Conservation (phyloP, 352 stramenopile genomes). For the Globisporangium alternatum region DNA sequence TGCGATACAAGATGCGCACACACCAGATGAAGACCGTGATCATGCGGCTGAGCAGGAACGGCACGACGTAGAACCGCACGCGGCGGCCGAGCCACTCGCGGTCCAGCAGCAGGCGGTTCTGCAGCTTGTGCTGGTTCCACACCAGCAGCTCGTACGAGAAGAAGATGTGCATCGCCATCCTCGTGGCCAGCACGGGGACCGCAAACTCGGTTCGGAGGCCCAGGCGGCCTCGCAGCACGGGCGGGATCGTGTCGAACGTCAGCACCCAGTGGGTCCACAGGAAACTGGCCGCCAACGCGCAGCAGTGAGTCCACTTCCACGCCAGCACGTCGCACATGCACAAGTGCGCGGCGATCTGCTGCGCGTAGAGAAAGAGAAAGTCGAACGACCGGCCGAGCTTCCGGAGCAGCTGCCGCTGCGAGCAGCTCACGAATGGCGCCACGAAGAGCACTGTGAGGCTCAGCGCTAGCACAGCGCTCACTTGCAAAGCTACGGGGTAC, state of each 20-base stretch:
- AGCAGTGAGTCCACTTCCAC: constrained; percentile 15
- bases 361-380: constrained; percentile 16
- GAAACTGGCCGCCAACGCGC: constrained; percentile 1
- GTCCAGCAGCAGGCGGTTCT: constrained; percentile 17
- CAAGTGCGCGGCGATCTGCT: constrained; percentile 16
- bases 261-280: constrained; percentile 24
- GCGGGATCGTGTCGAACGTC: constrained; percentile 22
- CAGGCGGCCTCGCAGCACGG: constrained; percentile 11
- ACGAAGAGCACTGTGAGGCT: background rate
- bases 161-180: constrained; percentile 16
- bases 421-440: background rate
- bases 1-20: constrained; percentile 5
- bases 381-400: constrained; percentile 21
- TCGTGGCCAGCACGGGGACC: constrained; percentile 3
- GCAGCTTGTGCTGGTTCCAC: constrained; percentile 12
- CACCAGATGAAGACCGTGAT: constrained; percentile 16
- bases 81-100: background rate
- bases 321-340: constrained; percentile 12
- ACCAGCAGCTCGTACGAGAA: constrained; percentile 17
- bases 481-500: background rate
- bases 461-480: background rate
- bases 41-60: constrained; percentile 15
- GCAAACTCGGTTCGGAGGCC: background rate
- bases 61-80: constrained; percentile 12
- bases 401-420: constrained; percentile 18